A percentile compares a stretch with the other conserved stretches of the same genome.
Conservation (phyloP, 169 alveolate species). For the Amoebophrya sp. region DNA sequence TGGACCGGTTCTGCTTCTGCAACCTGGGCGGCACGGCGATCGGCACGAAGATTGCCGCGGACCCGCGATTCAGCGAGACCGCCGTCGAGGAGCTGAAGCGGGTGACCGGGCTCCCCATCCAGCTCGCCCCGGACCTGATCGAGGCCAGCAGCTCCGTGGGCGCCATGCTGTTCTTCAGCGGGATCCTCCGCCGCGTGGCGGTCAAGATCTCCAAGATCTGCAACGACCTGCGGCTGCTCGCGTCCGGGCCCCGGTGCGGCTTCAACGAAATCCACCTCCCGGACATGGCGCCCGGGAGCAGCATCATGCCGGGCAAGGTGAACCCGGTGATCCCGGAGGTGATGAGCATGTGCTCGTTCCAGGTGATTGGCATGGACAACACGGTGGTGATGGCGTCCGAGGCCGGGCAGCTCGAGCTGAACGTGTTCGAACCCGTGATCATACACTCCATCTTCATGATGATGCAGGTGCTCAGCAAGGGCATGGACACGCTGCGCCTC, state of each 20-base stretch:
- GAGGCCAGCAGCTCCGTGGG: slow-evolving; percentile 42
- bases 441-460: not conserved
- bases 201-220: slow-evolving; percentile 40
- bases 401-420: slow-evolving; percentile 36
- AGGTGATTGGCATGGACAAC: slow-evolving; percentile 39
- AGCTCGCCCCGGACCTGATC: slow-evolving; percentile 37
- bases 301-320: not conserved
- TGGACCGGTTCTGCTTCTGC: slow-evolving; percentile 23
- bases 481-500: slow-evolving; percentile 41
- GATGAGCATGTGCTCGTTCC: slow-evolving; percentile 42
- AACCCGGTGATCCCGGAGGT: slow-evolving; percentile 46
- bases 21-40: slow-evolving; percentile 46
- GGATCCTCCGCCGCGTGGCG: slow-evolving; percentile 40
- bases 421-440: slow-evolving; percentile 42
- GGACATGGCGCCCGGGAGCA: slow-evolving; percentile 28
- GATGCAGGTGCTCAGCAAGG: slow-evolving; percentile 13
- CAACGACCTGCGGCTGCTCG: slow-evolving; percentile 33
- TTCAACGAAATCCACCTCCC: slow-evolving; percentile 42
- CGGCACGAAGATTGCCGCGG: slow-evolving; percentile 46
- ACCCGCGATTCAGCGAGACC: slow-evolving; percentile 36
- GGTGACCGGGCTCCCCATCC: slow-evolving; percentile 40
- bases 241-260: slow-evolving; percentile 45
- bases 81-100: slow-evolving; percentile 40
- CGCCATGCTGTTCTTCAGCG: slow-evolving; percentile 38
- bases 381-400: slow-evolving; percentile 41